Evolutionary conservation across 169 alveolate genomes (phyloP).

Genomic region (Plasmodium coatneyi): DNA sequence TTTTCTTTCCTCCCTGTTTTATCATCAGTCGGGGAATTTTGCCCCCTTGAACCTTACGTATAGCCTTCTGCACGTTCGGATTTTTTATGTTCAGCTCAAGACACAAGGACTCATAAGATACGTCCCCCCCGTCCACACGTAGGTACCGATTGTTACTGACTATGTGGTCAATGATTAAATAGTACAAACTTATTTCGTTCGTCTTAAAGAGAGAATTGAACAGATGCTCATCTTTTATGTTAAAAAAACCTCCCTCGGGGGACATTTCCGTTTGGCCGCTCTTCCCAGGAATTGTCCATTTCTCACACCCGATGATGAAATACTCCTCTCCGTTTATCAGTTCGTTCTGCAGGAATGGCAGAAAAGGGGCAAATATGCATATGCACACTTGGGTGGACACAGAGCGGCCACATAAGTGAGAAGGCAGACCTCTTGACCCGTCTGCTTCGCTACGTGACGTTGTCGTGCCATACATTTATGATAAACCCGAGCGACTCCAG

Average conservation of each 20-base stretch:
- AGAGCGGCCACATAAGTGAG: neutral
- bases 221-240: slow-evolving; percentile 47
- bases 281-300: neutral
- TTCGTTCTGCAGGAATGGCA: slow-evolving; percentile 27
- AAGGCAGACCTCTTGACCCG: neutral
- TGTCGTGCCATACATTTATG: slow-evolving; percentile 18
- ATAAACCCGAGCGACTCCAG: slow-evolving; percentile 53
- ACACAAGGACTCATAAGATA: slow-evolving; percentile 52
- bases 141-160: slow-evolving; percentile 38
- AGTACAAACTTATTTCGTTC: slow-evolving; percentile 60
- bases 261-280: neutral
- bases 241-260: neutral
- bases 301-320: slow-evolving; percentile 51
- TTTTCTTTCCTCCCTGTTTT: neutral
- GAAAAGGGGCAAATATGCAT: neutral
- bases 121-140: slow-evolving; percentile 27
- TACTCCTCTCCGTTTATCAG: slow-evolving; percentile 66
- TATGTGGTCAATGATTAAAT: slow-evolving; percentile 52
- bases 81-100: slow-evolving; percentile 42
- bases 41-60: slow-evolving; percentile 20
- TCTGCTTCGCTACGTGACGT: neutral
- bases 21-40: neutral
- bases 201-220: slow-evolving; percentile 55
- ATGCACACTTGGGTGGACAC: neutral
- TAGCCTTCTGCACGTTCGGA: slow-evolving; percentile 39